Base-by-base conservation (phyloP, 441 rosid species). In the Bocquillonia castaneifolia region DNA sequence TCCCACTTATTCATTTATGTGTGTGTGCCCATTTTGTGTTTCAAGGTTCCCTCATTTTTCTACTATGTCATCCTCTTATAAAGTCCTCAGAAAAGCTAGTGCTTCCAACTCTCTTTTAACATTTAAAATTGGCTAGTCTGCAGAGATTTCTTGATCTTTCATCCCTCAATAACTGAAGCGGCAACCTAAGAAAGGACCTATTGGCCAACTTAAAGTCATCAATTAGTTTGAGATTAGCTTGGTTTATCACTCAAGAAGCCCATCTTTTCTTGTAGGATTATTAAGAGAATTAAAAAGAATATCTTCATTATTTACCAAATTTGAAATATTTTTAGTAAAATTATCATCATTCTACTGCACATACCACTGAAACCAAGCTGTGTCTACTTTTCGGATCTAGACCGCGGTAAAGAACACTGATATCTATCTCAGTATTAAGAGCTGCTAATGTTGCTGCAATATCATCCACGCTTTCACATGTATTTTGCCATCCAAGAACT, bases 401-500 rank as follows among this genome's bases (percentile, higher is more conserved):
- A 72, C 96, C 97, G 59, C 88, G 89, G 78, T 91, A 93, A 51
- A 91, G 87, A 74, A 79, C 78, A 56, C 96, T 85, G 73, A 91
- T 80, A 80, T 93, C 99, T 69, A 91, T 87, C 80, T 91, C 95
- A 1, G 90, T 83, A 73, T 71, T 79, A 59, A 93, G 78, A 58
- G 89, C 88, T 47, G 88, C 83, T 78, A 93, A 76, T 61, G 99
- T 93, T 71, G 89, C 92, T 74, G 81, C 81, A 77, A 93, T 91
- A 80, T 93, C 93, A 66, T 84, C 84, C 52, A 80, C 88, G 70
- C 77, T 85, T 79, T 93, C 99, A 45, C 96, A 84, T 59, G 99
- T 88, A 72, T 86, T 91, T 84, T 91, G 96, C 99, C 99, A 93
- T 72, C 99, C 99, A 69, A 93, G 67, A 79, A 93, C 99, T 93